Percentiles rank a stretch among this genome's conserved stretches.
phyloP scores from a whole-genome alignment of 129 eudicot species.

The Chrysanthemum makinoi region DNA sequence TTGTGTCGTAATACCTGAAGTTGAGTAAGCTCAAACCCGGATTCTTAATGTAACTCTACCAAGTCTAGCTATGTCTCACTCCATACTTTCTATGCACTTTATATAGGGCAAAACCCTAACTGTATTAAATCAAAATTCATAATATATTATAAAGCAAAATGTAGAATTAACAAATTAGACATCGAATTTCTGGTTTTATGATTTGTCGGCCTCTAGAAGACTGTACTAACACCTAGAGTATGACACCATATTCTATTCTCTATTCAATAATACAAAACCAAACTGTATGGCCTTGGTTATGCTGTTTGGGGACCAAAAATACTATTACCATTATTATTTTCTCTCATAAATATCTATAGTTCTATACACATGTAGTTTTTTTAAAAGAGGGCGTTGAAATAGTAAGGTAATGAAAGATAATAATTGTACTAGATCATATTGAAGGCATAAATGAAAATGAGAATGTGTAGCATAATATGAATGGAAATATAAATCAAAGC shows the following conservation, averaged over 20 bases:
- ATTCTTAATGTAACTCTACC: background rate
- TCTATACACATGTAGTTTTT: background rate
- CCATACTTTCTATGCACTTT: background rate
- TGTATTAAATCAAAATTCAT: background rate
- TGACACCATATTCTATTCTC: slow-evolving; percentile 25
- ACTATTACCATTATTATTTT: slow-evolving; percentile 20
- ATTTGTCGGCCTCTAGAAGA: slow-evolving; percentile 18
- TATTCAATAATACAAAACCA: slow-evolving; percentile 14
- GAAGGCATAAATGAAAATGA: slow-evolving; percentile 21
- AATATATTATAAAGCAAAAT: background rate
- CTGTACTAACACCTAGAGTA: slow-evolving; percentile 17
- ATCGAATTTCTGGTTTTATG: slow-evolving; percentile 9
- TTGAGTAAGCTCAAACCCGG: background rate
- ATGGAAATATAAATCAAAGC: slow-evolving; percentile 29
- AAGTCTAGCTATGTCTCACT: background rate
- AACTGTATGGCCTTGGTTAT: slow-evolving; percentile 9
- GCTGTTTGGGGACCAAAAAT: slow-evolving; percentile 23
- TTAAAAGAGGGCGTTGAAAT: background rate
- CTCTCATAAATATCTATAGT: slow-evolving; percentile 8
- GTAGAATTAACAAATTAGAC: background rate
- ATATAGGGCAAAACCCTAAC: slow-evolving; percentile 8
- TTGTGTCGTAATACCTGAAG: background rate
- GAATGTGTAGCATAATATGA: background rate
- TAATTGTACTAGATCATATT: slow-evolving; percentile 21
- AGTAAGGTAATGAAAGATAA: slow-evolving; percentile 8